Base-by-base conservation (phyloP, 1,139 yeast genomes). In the Suhomyces ambrosiae region DNA sequence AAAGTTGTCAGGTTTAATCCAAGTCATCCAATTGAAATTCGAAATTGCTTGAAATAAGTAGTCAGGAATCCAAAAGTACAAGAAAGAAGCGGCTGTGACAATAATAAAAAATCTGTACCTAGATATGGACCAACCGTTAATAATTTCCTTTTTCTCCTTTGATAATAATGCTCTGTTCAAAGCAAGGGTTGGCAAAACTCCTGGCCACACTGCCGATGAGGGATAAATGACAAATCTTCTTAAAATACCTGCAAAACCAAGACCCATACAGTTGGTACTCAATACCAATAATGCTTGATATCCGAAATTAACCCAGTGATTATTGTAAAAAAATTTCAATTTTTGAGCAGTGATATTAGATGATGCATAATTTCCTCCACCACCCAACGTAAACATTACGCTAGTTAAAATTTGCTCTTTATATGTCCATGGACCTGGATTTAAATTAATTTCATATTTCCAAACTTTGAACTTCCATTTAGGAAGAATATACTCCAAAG, bases 381-480 rank as follows among this genome's bases (percentile, higher is more conserved):
- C 45, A 2, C 57, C 46, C 5, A 48, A 48, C 5, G 52, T 35
- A 30, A 38, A 50, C 45, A 49, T 50, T 6, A 53, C 23, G 7
- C 55, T 48, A 2, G 57, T 46, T 27, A 53, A 45, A 47, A 54
- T 47, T 35, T 54, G 60, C 31, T 54, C 60, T 37, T 54, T 54
- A 40, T 31, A 38, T 7, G 44, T 46, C 60, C 60, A 54, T 2
- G 58, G 58, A 2, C 60, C 60, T 3, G 58, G 60, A 33, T 54
- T 54, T 27, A 53, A 38, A 23, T 50, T 53, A 18, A 52, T 10
- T 3, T 40, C 40, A 47, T 52, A 38, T n/a, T 40, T 44, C 43
- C 46, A 49, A n/a, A 51, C 28, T 17, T 38, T 49, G 32, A 53
- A 41, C 23, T 43, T 47, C 39, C 42, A 43, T 22, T 47, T 48